Evolutionary conservation across 83 land plant genomes (phyloP), one percentile per base, ranked within the genome.

Genomic region (Isoetes engelmannii): DNA sequence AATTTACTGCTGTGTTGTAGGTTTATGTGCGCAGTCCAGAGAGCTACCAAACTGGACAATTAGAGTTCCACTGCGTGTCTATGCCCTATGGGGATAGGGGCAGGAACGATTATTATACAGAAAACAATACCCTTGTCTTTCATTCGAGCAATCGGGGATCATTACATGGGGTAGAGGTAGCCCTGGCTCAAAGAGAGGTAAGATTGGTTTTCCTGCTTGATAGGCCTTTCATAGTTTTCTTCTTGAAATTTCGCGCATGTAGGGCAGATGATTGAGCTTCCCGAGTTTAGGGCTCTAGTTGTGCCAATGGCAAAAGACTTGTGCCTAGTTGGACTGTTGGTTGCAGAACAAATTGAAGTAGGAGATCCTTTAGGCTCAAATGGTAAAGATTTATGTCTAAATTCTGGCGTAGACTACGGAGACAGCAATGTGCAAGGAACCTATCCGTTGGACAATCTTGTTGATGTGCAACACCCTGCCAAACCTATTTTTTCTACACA

Each of bases 271-370:
- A 83, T 88, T 65, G 81, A 85, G 69, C 50, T 90, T 10, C 84
- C 89, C 18, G 93, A 87, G 51, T 63, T 44, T 53, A 72, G 81
- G 21, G 97, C 97, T 49, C 65, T 86, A 41, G 92, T 94, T 67
- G 75, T 94, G 19, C 99, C 99, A 4, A 82, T 94, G 93, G 88
- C 89, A 47, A 94, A 88, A 74, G 93, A 90, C 72, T 83, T 87
- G 9, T 94, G 86, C 75, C 70, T 94, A 50, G 90, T 94, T 45
- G 99, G 99, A 13, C 80, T 94, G 63, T 67, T 94, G 70, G 99
- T 94, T 73, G 97, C 86, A 12, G 99, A 94, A 81, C 68, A 82
- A 42, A 21, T 13, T 75, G 64, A 64, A 71, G 15, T 9, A 61
- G 44, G 75, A 9, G 44, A 73, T 45, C 37, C 19, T 69, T 43